Percentiles rank a stretch among this genome's conserved stretches.
phyloP scores from a whole-genome alignment of 202 grass and related monocot genomes.

The Bolboschoenoplectus hybrid region DNA sequence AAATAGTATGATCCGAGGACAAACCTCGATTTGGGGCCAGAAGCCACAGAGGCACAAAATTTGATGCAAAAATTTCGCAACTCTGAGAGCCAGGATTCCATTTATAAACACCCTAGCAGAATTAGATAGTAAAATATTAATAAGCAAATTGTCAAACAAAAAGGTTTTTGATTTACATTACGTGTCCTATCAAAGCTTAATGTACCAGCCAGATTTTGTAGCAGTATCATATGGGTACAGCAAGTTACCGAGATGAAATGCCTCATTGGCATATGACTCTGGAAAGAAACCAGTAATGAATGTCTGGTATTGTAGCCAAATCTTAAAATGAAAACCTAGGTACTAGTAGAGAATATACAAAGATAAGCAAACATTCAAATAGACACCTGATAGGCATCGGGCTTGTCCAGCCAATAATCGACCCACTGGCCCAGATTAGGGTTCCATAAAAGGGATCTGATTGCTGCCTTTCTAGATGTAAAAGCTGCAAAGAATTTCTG shows the following conservation, averaged over 20 bases:
- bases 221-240: background rate
- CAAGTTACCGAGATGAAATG: background rate
- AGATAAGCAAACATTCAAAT: background rate
- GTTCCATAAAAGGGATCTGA: conserved; percentile 85
- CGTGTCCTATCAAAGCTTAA: background rate
- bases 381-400: conserved; percentile 55
- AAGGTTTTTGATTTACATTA: background rate
- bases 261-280: background rate
- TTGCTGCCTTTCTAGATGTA: conserved; percentile 58
- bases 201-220: background rate
- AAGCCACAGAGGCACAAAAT: conserved; percentile 83
- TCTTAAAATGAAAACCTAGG: background rate
- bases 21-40: conserved; percentile 61
- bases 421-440: conserved; percentile 77
- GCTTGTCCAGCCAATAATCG: conserved; percentile 70
- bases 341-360: conserved; percentile 12
- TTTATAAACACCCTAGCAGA: conserved; percentile 58
- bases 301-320: conserved; percentile 13
- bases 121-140: conserved; percentile 33
- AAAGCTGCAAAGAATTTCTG: conserved; percentile 54
- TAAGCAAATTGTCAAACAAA: background rate
- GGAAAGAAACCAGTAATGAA: background rate
- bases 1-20: conserved; percentile 20
- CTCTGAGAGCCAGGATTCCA: conserved; percentile 68
- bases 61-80: conserved; percentile 72